Percentiles rank a stretch among this genome's conserved stretches.
These are phyloP conservation scores for Apiotrichum akiyoshidainum DNA, from an alignment of 1,284 basidiomycete genomes.

Conservation along the genomic window DNA sequence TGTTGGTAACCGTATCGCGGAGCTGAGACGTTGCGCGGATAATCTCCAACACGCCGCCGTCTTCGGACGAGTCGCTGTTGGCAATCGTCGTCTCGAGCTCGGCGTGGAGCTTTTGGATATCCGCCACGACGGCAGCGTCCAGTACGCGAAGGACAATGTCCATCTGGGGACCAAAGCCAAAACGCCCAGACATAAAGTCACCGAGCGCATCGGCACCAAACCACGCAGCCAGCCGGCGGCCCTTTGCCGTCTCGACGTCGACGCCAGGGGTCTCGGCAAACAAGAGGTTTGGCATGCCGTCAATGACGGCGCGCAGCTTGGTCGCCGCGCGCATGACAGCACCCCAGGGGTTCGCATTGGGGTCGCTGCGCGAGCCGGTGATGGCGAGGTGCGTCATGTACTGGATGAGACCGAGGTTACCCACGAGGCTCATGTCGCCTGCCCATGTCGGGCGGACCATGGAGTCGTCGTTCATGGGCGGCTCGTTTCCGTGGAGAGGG, in stretches of 20 bases:
- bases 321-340: conserved; percentile 38
- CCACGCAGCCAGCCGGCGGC: conserved; percentile 20
- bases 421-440: conserved; percentile 38
- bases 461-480: conserved; percentile 20
- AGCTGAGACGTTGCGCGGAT: conserved; percentile 27
- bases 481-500: conserved; percentile 12
- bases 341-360: conserved; percentile 28
- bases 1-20: conserved; percentile 19
- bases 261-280: conserved; percentile 17
- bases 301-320: conserved; percentile 37
- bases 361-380: conserved; percentile 26
- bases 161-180: conserved; percentile 31
- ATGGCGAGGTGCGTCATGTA: conserved; percentile 33
- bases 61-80: not conserved
- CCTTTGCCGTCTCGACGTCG: conserved; percentile 17
- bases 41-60: conserved; percentile 20
- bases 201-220: conserved; percentile 31
- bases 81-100: conserved; percentile 28
- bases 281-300: conserved; percentile 26
- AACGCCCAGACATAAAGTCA: conserved; percentile 36
- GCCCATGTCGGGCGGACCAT: conserved; percentile 40
- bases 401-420: conserved; percentile 36
- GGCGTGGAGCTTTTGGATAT: conserved; percentile 26
- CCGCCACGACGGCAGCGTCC: conserved; percentile 27
- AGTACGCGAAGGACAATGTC: conserved; percentile 19